Base-by-base conservation (phyloP, 2,329 filamentous ascomycete species). In the Xylaria sp. region DNA sequence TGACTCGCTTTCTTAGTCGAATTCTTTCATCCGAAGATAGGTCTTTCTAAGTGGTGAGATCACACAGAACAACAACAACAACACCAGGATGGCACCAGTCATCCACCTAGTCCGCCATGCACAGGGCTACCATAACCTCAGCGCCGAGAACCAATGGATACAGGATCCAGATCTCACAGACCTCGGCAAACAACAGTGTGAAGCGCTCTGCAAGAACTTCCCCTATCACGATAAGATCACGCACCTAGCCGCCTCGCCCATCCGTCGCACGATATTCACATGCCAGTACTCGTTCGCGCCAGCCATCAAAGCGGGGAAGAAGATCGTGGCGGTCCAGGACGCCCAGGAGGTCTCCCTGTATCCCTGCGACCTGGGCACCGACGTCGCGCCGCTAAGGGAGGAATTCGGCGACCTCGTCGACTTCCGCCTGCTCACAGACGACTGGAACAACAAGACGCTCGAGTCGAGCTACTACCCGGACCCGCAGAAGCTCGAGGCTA, bases 71-170 rank as follows among this genome's bases (percentile, higher is more conserved):
- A 9, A 44, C 18, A 9, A 50, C 12, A 9, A 44, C 18, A 42
- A 16, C 42, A 61, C 18, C 32, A 60, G 27, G 23, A 87, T 88
- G 85, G 78, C 83, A 2, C 83, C 85, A 29, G 87, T 84, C 51
- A 82, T 92, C 72, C 88, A 92, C 79, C 84, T 91, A 72, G 87
- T 93, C 75, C 91, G 92, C 80, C 91, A 93, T 79, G 91, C 90
- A 13, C 85, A 93, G 82, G 94, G 93, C 81, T 89, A 88, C 78
- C 94, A 97, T 86, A 97, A 97, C 80, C 87, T 96, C 76, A 84
- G 76, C 71, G 75, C 83, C 29, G 90, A 86, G 70, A 93, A 94
- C 81, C 91, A 94, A 78, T 77, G 82, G 69, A 83, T 97, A 48
- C 90, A 79, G n/a, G 94, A 98, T 77, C 94, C 94, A 1, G 83